Percentiles rank a stretch among this genome's conserved stretches.
phyloP scores from a whole-genome alignment of 768 basidiomycete species.

The Saitozyma podzolica region DNA sequence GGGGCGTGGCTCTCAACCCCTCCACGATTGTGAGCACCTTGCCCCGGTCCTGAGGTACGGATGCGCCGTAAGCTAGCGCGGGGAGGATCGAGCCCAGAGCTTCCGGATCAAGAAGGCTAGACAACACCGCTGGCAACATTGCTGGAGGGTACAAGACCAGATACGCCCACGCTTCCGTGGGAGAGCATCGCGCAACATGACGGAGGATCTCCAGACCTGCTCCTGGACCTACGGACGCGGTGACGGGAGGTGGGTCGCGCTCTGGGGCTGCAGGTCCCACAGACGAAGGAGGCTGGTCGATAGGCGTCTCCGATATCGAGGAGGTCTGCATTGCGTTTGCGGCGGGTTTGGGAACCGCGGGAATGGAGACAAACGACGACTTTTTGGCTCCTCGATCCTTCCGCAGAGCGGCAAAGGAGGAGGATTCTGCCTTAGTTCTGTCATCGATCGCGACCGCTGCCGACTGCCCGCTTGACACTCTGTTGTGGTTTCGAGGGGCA shows the following conservation, averaged over 20 bases:
- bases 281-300: too few relatives aligned
- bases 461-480: too few relatives aligned
- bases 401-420: too few relatives aligned
- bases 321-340: too few relatives aligned
- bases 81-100: slow-evolving; percentile 24
- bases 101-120: slow-evolving; percentile 36
- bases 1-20: slow-evolving; percentile 20
- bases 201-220: slow-evolving; percentile 31
- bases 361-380: too few relatives aligned
- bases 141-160: slow-evolving; percentile 25
- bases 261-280: background rate
- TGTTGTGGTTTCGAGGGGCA: too few relatives aligned
- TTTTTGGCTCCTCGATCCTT: too few relatives aligned
- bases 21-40: slow-evolving; percentile 18
- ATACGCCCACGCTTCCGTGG: slow-evolving; percentile 7
- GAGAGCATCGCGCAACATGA: slow-evolving; percentile 11
- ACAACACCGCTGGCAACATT: slow-evolving; percentile 22
- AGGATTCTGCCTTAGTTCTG: too few relatives aligned
- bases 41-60: background rate
- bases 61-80: slow-evolving; percentile 16
- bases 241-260: slow-evolving; percentile 17
- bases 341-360: too few relatives aligned
- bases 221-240: slow-evolving; percentile 25
- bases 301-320: too few relatives aligned
- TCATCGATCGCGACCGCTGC: too few relatives aligned